Conservation (phyloP, 306 rosid species). For the peach (Prunus persica) region Prunus_persica_NCBIv2 NC_034011.1:2669501-2670000, state of each 20-base stretch:
- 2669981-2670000: conserved; percentile 41
- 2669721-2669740: conserved; percentile 59
- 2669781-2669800: conserved; percentile 1
- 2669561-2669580: conserved; percentile 43
- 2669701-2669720: conserved; percentile 52
- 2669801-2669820: background rate
- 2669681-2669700: conserved; percentile 51
- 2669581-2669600: background rate
- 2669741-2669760: conserved; percentile 52
- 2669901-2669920: background rate
- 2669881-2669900: conserved; percentile 67
- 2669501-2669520: conserved; percentile 63
- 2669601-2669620: background rate
- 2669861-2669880: conserved; percentile 77
- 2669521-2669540: conserved; percentile 50
- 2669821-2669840: background rate
- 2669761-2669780: conserved; percentile 43
- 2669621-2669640: background rate
- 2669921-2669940: background rate
- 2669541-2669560: conserved; percentile 53
- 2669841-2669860: conserved; percentile 52
- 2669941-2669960: background rate
- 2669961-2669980: conserved; percentile 43
- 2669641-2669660: conserved; percentile 64
- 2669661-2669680: conserved; percentile 63